A percentile compares a stretch with the other conserved stretches of the same genome.
phyloP scores from a whole-genome alignment of 768 basidiomycete genomes.

The Lactarius quietus region DNA sequence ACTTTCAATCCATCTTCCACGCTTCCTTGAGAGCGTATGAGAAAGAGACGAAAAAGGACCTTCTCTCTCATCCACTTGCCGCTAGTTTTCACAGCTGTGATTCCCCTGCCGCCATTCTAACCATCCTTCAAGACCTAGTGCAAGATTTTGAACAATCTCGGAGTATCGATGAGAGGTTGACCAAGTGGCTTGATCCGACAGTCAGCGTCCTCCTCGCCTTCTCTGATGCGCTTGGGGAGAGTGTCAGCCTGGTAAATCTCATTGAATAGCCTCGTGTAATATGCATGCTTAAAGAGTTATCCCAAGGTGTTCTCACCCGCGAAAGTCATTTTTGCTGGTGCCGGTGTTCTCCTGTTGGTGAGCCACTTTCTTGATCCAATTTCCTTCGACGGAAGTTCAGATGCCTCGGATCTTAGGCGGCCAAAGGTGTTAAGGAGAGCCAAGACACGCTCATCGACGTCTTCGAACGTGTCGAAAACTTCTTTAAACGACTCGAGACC shows the following conservation, averaged over 20 bases:
- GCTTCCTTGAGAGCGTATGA: neutral
- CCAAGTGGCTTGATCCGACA: neutral
- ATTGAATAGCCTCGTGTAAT: no score
- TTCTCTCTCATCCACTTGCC: neutral
- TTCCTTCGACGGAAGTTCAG: neutral
- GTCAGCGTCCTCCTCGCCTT: neutral
- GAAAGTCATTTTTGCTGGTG: neutral
- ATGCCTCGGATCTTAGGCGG: no score
- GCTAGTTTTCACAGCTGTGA: neutral
- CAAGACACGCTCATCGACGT: neutral
- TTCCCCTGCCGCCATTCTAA: neutral
- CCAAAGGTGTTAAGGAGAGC: no score
- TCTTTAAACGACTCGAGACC: neutral
- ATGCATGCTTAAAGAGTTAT: no score
- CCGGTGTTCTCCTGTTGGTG: neutral
- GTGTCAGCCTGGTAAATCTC: no score
- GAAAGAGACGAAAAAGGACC: neutral
- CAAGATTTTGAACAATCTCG: neutral
- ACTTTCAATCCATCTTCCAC: neutral
- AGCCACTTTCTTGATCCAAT: neutral
- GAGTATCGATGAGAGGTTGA: neutral
- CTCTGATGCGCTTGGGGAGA: no score
- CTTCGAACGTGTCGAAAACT: neutral
- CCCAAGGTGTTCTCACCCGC: no score
- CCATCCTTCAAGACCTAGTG: neutral